Evolutionary conservation across 352 stramenopile species (phyloP).

Genomic region (Thalassiosira hispida): DNA sequence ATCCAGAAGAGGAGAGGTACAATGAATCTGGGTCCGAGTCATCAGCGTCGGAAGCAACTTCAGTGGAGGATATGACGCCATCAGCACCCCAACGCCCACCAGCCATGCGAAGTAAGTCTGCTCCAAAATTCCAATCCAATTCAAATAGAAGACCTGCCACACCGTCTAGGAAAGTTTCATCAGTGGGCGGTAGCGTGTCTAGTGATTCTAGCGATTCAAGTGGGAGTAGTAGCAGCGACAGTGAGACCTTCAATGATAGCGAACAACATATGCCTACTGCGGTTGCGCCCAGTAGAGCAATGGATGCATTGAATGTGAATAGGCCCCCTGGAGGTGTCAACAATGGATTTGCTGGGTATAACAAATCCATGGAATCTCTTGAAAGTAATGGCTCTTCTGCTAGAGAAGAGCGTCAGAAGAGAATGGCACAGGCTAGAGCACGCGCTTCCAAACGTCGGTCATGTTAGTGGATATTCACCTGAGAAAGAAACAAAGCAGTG

Average conservation of each 20-base stretch:
- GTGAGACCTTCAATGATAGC: background rate
- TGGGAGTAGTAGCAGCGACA: background rate
- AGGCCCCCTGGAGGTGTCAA: background rate
- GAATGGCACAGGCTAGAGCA: constrained; percentile 3
- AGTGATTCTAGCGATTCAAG: constrained; percentile 20
- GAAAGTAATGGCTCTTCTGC: background rate
- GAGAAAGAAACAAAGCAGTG: no score
- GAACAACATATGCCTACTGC: background rate
- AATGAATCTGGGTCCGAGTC: no score
- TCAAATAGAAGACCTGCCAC: no score
- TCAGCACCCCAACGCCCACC: background rate
- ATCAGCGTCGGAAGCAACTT: constrained; percentile 49
- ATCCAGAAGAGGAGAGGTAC: background rate
- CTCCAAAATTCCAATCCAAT: background rate
- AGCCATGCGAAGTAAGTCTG: constrained; percentile 6
- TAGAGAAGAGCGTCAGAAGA: constrained; percentile 12
- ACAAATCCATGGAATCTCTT: background rate
- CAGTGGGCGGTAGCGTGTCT: constrained; percentile 9
- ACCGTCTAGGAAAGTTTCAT: constrained; percentile 2
- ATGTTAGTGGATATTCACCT: no score
- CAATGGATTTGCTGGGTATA: background rate
- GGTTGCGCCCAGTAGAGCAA: background rate
- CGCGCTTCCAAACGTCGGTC: background rate
- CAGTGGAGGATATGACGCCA: constrained; percentile 36
- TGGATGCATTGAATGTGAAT: background rate